Evolutionary conservation across 768 basidiomycete species (phyloP).

Genomic region (Phlebiopsis gigantea): DNA sequence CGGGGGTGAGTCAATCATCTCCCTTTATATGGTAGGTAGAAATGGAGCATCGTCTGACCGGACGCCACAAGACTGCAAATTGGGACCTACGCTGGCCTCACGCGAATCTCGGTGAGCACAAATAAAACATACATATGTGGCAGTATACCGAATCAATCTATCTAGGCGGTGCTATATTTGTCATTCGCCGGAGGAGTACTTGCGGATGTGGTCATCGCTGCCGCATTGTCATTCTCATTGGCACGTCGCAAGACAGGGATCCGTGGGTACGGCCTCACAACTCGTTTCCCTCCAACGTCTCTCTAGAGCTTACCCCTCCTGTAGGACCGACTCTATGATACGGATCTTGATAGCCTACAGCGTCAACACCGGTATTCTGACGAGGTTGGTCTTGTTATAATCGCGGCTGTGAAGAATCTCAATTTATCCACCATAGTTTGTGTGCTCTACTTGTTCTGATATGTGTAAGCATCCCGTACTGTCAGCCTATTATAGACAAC

Average conservation of each 20-base stretch:
- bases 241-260: conserved; percentile 4
- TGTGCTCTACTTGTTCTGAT: conserved; percentile 6
- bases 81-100: conserved; percentile 3
- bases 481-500: too few relatives aligned
- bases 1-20: conserved; percentile 5
- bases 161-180: conserved; percentile 22
- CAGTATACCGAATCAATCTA: too few relatives aligned
- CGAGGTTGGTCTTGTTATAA: conserved; percentile 6
- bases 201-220: conserved; percentile 21
- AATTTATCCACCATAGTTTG: too few relatives aligned
- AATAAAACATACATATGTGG: too few relatives aligned
- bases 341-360: conserved; percentile 13
- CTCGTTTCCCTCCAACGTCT: too few relatives aligned
- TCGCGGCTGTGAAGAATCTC: background rate
- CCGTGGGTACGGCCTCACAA: background rate
- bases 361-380: conserved; percentile 15
- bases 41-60: background rate
- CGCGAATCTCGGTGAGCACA: conserved; percentile 16
- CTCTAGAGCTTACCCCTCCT: background rate
- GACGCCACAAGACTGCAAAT: background rate
- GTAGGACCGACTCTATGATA: conserved; percentile 14
- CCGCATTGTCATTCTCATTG: conserved; percentile 18
- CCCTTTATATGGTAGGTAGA: background rate
- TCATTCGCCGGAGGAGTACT: conserved; percentile 19
- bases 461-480: background rate